A percentile compares a stretch with the other conserved stretches of the same genome.
Evolutionary conservation across 805 yeast species (phyloP).

Genomic region (Ogataea haglerorum): DNA sequence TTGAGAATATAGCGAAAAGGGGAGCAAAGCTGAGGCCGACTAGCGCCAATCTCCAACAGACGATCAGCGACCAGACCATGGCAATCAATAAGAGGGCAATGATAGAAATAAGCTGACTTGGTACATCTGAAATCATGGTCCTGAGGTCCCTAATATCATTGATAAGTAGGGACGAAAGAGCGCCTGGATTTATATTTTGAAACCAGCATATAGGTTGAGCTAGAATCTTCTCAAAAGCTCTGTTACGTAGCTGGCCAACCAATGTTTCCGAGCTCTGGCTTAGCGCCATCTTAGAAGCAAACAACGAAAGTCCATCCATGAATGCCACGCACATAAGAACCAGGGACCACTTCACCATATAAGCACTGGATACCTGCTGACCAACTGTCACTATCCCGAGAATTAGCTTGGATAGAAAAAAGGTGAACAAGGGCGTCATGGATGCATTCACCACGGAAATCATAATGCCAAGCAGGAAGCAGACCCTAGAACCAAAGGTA

Average conservation of each 20-base stretch:
- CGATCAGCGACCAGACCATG: slow-evolving; percentile 67
- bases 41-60: slow-evolving; percentile 85
- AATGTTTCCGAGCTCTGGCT: slow-evolving; percentile 65
- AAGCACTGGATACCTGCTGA: slow-evolving; percentile 26
- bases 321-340: slow-evolving; percentile 60
- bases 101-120: slow-evolving; percentile 53
- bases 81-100: slow-evolving; percentile 57
- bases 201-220: slow-evolving; percentile 56
- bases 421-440: slow-evolving; percentile 75
- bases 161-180: slow-evolving; percentile 62
- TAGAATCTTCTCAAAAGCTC: slow-evolving; percentile 46
- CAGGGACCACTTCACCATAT: slow-evolving; percentile 62
- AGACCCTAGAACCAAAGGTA: slow-evolving; percentile 7
- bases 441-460: slow-evolving; percentile 57
- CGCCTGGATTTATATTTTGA: slow-evolving; percentile 42
- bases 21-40: slow-evolving; percentile 81
- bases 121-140: slow-evolving; percentile 56
- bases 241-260: slow-evolving; percentile 51
- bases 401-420: slow-evolving; percentile 65
- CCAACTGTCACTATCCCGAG: slow-evolving; percentile 54
- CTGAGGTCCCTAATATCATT: slow-evolving; percentile 82
- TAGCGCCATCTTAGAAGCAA: slow-evolving; percentile 47
- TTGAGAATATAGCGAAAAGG: slow-evolving; percentile 48
- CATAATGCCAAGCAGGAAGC: slow-evolving; percentile 48
- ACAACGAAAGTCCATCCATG: slow-evolving; percentile 56